Evolutionary conservation across 139 green algal genomes (phyloP), one percentile per base, ranked within the genome.

Genomic region (Closterium sp.): DNA sequence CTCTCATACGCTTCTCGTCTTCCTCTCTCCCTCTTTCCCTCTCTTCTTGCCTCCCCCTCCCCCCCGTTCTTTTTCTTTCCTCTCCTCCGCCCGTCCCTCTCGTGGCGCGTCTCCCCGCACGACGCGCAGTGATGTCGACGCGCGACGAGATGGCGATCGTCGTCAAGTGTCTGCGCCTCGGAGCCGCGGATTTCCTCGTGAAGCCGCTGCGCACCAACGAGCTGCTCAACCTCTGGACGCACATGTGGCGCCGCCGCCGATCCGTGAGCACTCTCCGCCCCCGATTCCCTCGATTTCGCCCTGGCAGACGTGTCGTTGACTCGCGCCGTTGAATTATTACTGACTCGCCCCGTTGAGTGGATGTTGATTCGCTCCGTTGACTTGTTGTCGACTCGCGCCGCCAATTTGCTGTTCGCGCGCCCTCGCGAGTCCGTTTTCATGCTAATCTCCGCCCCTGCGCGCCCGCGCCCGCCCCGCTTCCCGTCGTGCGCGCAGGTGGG

Each of bases 161-260:
- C 30, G 91, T 97, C 32, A 94, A 96, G 9, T 98, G 97, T 95
- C 95, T 98, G 13, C 94, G 96, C 24, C 94, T 97, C 9, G 97
- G 97, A 17, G 97, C 97, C 0, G 96, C 97, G n/a, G 97, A 98
- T 95, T 98, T 97, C 91, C 96, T 97, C 86, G 92, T 98, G 31
- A 98, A 97, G 90, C 97, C 97, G 7, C 94, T 98, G 88, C 93
- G 97, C 4, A 91, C 93, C 27, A 98, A 98, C 87, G 97, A 98
- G 92, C 94, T 98, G 45, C 93, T 96, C 0, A 96, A 97, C 91
- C 95, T 98, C 21, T 98, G 97, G 97, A 98, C 96, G 0, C 94
- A 96, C 21, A 96, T 98, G 0, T 98, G 97, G 97, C 96, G 96
- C 92, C 96, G 95, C 92, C 86, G 95, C 22, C 86, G 87, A 88